Percentiles rank a stretch among this genome's conserved stretches.
These are phyloP conservation scores for Lasiosphaeria hispida DNA, from an alignment of 495 filamentous ascomycete species.

Conservation along the genomic window DNA sequence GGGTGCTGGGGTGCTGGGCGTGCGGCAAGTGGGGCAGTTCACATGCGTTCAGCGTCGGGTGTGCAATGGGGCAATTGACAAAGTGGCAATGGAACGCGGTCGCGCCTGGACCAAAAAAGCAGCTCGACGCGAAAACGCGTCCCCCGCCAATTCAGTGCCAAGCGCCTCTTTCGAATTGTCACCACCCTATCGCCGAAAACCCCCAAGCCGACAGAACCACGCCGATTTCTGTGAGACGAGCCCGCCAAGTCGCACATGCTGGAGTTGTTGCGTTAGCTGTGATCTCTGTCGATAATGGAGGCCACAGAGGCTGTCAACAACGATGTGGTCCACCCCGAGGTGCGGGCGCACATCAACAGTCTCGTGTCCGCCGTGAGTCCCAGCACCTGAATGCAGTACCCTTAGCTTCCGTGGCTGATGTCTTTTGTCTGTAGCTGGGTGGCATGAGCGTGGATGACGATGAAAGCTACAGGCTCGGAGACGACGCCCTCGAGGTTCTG, in stretches of 20 bases:
- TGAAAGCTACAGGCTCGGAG: conserved; percentile 80
- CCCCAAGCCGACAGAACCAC: not conserved
- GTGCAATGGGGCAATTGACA: not conserved
- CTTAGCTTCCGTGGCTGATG: not conserved
- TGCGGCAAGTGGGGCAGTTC: conserved; percentile 7
- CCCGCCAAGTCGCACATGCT: conserved; percentile 7
- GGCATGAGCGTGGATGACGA: conserved; percentile 78
- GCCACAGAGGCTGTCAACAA: conserved; percentile 43
- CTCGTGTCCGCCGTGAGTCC: conserved; percentile 82
- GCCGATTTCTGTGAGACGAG: not conserved
- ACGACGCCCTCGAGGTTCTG: conserved; percentile 87
- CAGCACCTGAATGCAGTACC: not conserved
- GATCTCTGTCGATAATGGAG: conserved; percentile 44
- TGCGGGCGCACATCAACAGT: conserved; percentile 86
- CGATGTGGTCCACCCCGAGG: conserved; percentile 76
- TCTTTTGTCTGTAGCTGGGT: conserved; percentile 63
- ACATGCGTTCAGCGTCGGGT: too few species aligned
- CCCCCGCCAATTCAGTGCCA: conserved; percentile 3
- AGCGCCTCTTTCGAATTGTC: not conserved
- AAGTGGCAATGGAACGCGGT: not conserved
- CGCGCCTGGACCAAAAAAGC: not conserved
- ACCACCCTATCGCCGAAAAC: not conserved
- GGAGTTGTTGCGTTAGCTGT: not conserved
- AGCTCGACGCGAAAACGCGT: conserved; percentile 16
- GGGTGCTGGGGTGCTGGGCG: not conserved